Conservation (phyloP, 306 rosid species). For the Herpetospermum pedunculosum region DNA sequence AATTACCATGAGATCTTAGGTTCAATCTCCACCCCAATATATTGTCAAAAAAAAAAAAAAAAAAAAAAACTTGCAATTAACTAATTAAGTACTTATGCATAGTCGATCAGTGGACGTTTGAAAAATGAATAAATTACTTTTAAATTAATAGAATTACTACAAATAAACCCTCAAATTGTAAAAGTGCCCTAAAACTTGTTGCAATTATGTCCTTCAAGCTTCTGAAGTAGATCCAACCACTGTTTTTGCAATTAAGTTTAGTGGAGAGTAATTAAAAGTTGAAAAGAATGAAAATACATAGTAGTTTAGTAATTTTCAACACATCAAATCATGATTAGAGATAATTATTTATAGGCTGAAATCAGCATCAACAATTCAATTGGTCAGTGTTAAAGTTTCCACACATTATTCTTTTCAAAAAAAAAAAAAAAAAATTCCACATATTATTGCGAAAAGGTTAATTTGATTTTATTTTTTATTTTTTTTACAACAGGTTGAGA, state of each 20-base stretch:
- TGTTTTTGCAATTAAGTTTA: not conserved
- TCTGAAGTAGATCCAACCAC: not conserved
- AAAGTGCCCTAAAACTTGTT: not conserved
- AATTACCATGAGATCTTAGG: no score
- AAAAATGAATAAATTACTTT: not conserved
- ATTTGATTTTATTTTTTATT: no score
- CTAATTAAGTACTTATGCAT: no score
- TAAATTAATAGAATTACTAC: not conserved
- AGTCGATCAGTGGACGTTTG: no score
- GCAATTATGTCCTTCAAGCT: not conserved
- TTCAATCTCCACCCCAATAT: no score
- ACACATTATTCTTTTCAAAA: no score
- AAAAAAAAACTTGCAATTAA: no score
- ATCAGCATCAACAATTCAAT: slow-evolving; percentile 1
- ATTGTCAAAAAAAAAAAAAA: no score
- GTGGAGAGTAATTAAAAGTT: not conserved
- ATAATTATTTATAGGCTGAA: not conserved
- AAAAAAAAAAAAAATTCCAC: no score
- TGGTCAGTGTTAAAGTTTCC: not conserved
- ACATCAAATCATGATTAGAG: not conserved
- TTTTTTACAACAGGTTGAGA: no score
- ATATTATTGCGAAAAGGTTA: no score
- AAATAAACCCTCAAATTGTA: not conserved
- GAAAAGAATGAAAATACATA: not conserved
- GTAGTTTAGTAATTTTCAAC: not conserved